phyloP scores from a whole-genome alignment of 2,329 filamentous ascomycete species.

The Microascus cirrosus region DNA sequence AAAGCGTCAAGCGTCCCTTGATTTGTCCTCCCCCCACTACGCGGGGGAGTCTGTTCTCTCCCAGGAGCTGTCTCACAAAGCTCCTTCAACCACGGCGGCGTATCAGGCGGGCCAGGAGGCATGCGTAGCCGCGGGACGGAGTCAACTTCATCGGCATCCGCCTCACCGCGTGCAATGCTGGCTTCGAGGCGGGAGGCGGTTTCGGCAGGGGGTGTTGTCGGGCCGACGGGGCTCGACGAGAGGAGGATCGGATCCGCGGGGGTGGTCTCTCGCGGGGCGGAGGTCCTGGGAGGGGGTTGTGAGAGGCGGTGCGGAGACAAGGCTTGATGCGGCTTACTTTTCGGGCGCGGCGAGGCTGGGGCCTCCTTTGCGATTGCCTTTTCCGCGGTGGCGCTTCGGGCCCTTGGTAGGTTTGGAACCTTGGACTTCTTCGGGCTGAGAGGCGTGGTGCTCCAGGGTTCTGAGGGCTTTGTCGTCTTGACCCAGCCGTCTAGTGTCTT shows the following conservation, averaged over 20 bases:
- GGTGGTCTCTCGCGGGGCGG: slow-evolving; percentile 17
- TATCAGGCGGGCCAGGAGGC: slow-evolving; percentile 4
- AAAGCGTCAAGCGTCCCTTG: slow-evolving; percentile 4
- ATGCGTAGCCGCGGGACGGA: slow-evolving; percentile 1
- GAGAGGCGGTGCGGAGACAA: slow-evolving; percentile 23
- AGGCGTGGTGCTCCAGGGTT: background rate
- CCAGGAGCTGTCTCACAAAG: background rate
- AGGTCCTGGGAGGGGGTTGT: slow-evolving; percentile 27
- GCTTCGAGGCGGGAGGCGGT: background rate
- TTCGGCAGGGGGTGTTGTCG: slow-evolving; percentile 2
- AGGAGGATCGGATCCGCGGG: slow-evolving; percentile 29
- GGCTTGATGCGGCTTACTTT: slow-evolving; percentile 2
- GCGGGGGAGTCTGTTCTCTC: background rate
- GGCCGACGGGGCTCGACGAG: slow-evolving; percentile 28
- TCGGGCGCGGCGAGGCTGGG: background rate
- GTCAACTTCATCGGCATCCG: background rate
- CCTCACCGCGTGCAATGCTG: background rate
- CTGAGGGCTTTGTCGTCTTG: slow-evolving; percentile 2
- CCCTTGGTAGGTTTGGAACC: background rate
- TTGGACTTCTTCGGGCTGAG: background rate
- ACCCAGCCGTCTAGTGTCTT: slow-evolving; percentile 4
- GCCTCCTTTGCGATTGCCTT: background rate
- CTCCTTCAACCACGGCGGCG: slow-evolving; percentile 2
- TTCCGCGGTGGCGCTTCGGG: background rate
- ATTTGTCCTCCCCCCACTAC: background rate